phyloP scores from a whole-genome alignment of 1,284 basidiomycete genomes.

The Apiotrichum laibachii region DNA sequence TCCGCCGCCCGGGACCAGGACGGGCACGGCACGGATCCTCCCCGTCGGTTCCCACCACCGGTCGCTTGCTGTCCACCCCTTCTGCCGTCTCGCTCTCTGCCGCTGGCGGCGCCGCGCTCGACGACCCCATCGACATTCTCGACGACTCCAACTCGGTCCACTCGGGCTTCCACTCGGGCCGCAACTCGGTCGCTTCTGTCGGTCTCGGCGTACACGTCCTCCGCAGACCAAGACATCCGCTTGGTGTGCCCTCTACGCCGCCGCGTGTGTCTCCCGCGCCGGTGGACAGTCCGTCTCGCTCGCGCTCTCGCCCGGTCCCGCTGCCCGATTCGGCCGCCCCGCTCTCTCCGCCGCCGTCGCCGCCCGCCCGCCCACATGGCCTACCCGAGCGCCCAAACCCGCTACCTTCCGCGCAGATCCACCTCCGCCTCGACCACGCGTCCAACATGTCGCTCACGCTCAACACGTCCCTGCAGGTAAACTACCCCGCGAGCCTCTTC shows the following conservation, averaged over 20 bases:
- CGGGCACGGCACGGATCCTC: neutral
- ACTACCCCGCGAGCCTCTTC: slow-evolving; percentile 90
- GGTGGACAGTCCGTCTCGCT: neutral
- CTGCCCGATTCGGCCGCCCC: neutral
- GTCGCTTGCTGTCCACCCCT: neutral
- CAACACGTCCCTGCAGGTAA: slow-evolving; percentile 89
- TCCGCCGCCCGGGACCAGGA: neutral
- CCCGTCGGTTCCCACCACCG: neutral
- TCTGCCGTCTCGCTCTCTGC: neutral
- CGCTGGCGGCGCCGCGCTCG: neutral
- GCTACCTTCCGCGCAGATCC: slow-evolving; percentile 52
- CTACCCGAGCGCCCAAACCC: slow-evolving; percentile 22
- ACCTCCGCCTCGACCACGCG: slow-evolving; percentile 50
- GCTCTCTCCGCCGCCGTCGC: slow-evolving; percentile 25
- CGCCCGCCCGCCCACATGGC: slow-evolving; percentile 32
- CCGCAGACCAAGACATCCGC: slow-evolving; percentile 1
- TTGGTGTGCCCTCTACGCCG: slow-evolving; percentile 3
- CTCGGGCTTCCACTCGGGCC: slow-evolving; percentile 25
- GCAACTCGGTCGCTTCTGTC: slow-evolving; percentile 27
- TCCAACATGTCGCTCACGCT: slow-evolving; percentile 61
- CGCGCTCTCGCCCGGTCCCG: neutral
- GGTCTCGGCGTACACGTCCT: slow-evolving; percentile 26
- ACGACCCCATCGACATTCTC: slow-evolving; percentile 1
- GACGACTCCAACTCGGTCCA: slow-evolving; percentile 24
- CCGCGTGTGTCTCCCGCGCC: neutral